phyloP scores from a whole-genome alignment of 2,329 filamentous ascomycete genomes.

The Dactylellina haptotyla region DNA sequence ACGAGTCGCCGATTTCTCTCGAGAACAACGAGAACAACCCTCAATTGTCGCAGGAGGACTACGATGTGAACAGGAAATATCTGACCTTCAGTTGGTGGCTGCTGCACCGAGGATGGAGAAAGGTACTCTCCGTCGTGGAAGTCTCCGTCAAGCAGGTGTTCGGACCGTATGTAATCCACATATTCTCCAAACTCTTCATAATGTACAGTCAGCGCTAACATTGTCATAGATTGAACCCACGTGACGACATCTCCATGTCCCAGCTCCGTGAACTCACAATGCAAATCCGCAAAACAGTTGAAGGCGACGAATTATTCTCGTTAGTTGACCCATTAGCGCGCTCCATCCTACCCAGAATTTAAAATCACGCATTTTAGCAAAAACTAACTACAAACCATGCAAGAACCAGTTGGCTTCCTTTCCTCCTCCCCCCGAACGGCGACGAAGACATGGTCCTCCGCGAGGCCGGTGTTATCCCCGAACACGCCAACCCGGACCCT shows the following conservation, averaged over 20 bases:
- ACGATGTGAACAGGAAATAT: slow-evolving; percentile 94
- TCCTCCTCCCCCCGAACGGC: slow-evolving; percentile 80
- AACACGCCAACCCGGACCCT: slow-evolving; percentile 62
- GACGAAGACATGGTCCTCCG: slow-evolving; percentile 85
- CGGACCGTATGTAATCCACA: slow-evolving; percentile 66
- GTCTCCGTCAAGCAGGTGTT: slow-evolving; percentile 89
- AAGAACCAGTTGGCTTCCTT: slow-evolving; percentile 79
- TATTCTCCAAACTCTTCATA: not conserved
- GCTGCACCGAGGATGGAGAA: slow-evolving; percentile 86
- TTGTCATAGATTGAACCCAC: slow-evolving; percentile 72
- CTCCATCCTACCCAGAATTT: not conserved
- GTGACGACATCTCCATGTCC: slow-evolving; percentile 85
- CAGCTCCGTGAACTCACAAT: slow-evolving; percentile 81
- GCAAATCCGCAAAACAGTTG: slow-evolving; percentile 83
- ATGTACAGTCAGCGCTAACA: slow-evolving; percentile 4
- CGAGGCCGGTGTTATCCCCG: slow-evolving; percentile 78
- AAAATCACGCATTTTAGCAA: too few relatives aligned
- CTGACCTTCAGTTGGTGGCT: slow-evolving; percentile 99
- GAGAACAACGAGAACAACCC: slow-evolving; percentile 88
- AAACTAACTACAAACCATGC: slow-evolving; percentile 54
- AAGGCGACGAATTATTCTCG: slow-evolving; percentile 67
- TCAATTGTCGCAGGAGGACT: slow-evolving; percentile 79
- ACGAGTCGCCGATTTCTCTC: slow-evolving; percentile 80
- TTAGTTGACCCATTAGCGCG: slow-evolving; percentile 2
- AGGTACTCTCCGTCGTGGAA: slow-evolving; percentile 82